Conservation (phyloP, 768 basidiomycete genomes). For the Pleurotus djamor region DNA sequence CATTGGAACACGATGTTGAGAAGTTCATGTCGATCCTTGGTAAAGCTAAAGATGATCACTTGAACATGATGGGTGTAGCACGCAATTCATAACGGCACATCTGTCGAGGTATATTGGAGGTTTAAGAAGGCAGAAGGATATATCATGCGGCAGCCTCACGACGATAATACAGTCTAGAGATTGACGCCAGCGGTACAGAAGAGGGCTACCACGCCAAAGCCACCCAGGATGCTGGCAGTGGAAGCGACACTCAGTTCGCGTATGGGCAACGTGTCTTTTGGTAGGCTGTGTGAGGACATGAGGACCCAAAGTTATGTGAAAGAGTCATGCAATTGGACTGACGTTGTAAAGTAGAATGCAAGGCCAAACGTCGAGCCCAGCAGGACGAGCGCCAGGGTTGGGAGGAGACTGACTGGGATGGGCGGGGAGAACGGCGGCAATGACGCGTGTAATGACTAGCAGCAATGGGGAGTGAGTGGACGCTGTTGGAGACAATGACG, state of each 20-base stretch:
- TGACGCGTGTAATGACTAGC: conserved; percentile 58
- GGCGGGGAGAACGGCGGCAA: conserved; percentile 72
- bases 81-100: too few relatives aligned
- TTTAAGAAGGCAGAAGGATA: too few relatives aligned
- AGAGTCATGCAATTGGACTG: conserved; percentile 25
- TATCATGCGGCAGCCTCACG: too few relatives aligned
- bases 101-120: too few relatives aligned
- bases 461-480: not conserved
- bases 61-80: too few relatives aligned
- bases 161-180: too few relatives aligned
- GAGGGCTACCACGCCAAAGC: conserved; percentile 86
- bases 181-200: conserved; percentile 87
- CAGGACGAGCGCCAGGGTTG: conserved; percentile 72
- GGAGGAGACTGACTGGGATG: conserved; percentile 65
- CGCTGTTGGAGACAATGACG: conserved; percentile 4
- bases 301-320: conserved; percentile 2
- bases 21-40: too few relatives aligned
- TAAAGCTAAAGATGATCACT: too few relatives aligned
- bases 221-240: conserved; percentile 75
- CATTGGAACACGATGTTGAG: too few relatives aligned
- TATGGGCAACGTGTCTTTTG: conserved; percentile 60
- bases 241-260: conserved; percentile 71
- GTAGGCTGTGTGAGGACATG: conserved; percentile 54
- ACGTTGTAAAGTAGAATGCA: conserved; percentile 91
- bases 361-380: conserved; percentile 78